Percentiles rank a stretch among this genome's conserved stretches.
These are phyloP conservation scores for Nannizziopsis arthrosporioides DNA, from an alignment of 2,329 filamentous ascomycete species.

Conservation along the genomic window DNA sequence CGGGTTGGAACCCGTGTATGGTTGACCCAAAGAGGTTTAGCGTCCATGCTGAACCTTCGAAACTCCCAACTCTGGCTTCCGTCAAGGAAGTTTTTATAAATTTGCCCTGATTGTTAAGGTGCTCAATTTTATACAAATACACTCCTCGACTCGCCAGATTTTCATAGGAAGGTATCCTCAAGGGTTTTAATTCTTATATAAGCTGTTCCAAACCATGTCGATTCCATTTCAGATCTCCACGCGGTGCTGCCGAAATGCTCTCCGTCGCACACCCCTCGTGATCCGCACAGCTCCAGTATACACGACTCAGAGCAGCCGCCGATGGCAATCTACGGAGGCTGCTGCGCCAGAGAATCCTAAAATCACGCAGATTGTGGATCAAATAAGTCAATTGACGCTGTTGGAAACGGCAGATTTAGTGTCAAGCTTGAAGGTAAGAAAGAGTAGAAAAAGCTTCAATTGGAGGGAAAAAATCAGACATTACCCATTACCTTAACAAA, in stretches of 20 bases:
- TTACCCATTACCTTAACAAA: not conserved
- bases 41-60: not conserved
- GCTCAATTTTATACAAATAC: no score
- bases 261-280: conserved; percentile 32
- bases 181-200: not conserved
- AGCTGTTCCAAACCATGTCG: conserved; percentile 25
- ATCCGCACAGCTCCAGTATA: conserved; percentile 17
- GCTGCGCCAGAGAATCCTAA: conserved; percentile 61
- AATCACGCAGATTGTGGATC: conserved; percentile 88
- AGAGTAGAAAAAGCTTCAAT: not conserved
- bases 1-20: no score
- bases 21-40: no score
- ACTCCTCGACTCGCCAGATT: no score
- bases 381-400: conserved; percentile 96
- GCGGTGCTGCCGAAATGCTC: conserved; percentile 34
- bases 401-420: conserved; percentile 96
- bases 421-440: conserved; percentile 72
- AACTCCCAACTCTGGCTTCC: not conserved
- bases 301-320: conserved; percentile 43
- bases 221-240: conserved; percentile 31
- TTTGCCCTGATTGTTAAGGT: no score
- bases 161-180: not conserved
- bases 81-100: not conserved
- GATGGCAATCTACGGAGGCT: conserved; percentile 80
- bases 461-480: not conserved